These are phyloP conservation scores for Populus nigra DNA, from an alignment of 345 rosid genomes.

Conservation along the genomic window DNA sequence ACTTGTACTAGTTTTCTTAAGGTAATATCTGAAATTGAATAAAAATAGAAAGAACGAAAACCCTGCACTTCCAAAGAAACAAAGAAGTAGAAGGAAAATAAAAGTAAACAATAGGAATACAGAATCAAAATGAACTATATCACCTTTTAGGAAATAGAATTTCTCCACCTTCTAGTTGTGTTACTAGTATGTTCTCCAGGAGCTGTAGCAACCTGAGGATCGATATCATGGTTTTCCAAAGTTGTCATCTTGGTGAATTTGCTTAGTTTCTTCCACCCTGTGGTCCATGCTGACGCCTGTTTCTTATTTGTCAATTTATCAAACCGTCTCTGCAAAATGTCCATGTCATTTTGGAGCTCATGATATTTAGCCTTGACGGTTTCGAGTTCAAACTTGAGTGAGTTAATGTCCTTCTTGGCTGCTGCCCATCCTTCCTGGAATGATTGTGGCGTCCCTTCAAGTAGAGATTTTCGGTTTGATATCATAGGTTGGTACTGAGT, in stretches of 20 bases:
- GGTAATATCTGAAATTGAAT: not conserved
- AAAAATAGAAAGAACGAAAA: not conserved
- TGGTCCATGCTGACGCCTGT: conserved; percentile 66
- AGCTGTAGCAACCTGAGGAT: conserved; percentile 40
- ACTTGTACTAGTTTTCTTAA: not conserved
- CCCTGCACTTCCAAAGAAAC: conserved; percentile 1
- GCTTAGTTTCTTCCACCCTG: conserved; percentile 93
- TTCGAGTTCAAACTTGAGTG: conserved; percentile 85
- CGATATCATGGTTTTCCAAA: conserved; percentile 58
- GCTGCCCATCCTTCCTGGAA: conserved; percentile 97
- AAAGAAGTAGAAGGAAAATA: not conserved
- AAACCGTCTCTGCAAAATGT: conserved; percentile 74
- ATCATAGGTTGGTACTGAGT: conserved; percentile 66
- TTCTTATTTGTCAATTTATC: conserved; percentile 72
- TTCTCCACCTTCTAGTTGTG: conserved; percentile 92
- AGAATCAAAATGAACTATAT: not conserved
- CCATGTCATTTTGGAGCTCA: conserved; percentile 90
- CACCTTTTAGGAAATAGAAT: conserved; percentile 66
- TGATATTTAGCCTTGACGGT: conserved; percentile 75
- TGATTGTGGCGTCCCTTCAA: conserved; percentile 85
- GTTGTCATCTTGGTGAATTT: conserved; percentile 66
- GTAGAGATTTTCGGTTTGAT: conserved; percentile 72
- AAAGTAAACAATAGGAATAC: not conserved
- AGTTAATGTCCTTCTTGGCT: conserved; percentile 89
- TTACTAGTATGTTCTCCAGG: conserved; percentile 56